A percentile compares a stretch with the other conserved stretches of the same genome.
These are phyloP conservation scores for Mycena vitilis DNA, from an alignment of 768 basidiomycete genomes.

Conservation along the genomic window DNA sequence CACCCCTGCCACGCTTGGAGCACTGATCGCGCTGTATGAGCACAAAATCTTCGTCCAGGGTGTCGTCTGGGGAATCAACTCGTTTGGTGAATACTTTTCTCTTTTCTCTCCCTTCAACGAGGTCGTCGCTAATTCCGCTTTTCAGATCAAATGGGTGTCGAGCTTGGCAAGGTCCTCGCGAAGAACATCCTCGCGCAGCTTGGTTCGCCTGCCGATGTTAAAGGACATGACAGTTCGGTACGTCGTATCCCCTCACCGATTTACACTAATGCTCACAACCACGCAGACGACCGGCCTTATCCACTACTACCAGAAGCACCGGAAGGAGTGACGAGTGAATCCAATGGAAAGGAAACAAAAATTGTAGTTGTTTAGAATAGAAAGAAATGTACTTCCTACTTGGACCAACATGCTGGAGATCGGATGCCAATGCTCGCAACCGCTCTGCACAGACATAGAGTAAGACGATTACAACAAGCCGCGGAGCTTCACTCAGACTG, in stretches of 20 bases:
- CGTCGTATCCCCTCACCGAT: conserved; percentile 48
- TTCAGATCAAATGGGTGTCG: conserved; percentile 98
- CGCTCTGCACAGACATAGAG: conserved; percentile 63
- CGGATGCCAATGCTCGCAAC: conserved; percentile 74
- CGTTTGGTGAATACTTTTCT: conserved; percentile 76
- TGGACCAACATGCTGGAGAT: conserved; percentile 54
- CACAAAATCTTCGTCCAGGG: conserved; percentile 99
- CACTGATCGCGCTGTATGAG: conserved; percentile 92
- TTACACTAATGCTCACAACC: conserved; percentile 3
- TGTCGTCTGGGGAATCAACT: conserved; percentile 98
- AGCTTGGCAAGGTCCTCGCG: conserved; percentile 96
- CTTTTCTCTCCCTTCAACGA: not conserved
- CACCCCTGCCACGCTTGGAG: conserved; percentile 90
- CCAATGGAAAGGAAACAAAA: conserved; percentile 16
- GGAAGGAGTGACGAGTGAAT: conserved; percentile 46
- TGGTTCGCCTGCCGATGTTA: conserved; percentile 79
- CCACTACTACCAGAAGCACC: conserved; percentile 93
- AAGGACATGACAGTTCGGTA: conserved; percentile 89
- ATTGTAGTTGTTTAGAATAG: conserved; percentile 27
- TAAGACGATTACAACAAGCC: not conserved
- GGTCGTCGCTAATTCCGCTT: not conserved
- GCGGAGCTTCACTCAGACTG: not conserved
- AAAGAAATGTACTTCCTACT: conserved; percentile 20
- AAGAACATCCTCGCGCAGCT: conserved; percentile 96
- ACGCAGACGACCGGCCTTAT: conserved; percentile 92